These are phyloP conservation scores for Pneumocystis sp. DNA, from an alignment of 1,139 yeast genomes.

Conservation along the genomic window DNA sequence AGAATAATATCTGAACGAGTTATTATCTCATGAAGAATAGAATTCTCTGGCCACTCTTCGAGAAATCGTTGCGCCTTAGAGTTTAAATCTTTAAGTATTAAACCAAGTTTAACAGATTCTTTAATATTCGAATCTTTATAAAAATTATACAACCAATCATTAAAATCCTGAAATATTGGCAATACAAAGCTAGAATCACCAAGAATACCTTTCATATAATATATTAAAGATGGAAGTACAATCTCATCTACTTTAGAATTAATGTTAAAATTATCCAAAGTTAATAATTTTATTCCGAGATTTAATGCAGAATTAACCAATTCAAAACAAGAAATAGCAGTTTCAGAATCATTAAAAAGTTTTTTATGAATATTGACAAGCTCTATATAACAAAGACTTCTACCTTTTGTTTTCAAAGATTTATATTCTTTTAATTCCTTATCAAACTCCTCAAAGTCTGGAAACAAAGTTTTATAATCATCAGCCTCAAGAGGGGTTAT, in stretches of 20 bases:
- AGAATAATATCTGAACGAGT: constrained; percentile 57
- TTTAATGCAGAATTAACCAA: background rate
- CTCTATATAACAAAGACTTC: background rate
- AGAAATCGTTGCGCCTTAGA: constrained; percentile 36
- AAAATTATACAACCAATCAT: constrained; percentile 35
- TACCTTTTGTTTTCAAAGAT: background rate
- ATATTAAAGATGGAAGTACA: background rate
- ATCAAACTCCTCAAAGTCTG: background rate
- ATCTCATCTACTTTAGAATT: background rate
- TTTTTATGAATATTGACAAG: background rate
- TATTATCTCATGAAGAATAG: constrained; percentile 56
- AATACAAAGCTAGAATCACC: constrained; percentile 3
- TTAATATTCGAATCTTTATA: constrained; percentile 49
- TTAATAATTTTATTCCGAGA: background rate
- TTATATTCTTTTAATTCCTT: background rate
- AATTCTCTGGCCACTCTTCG: constrained; percentile 88
- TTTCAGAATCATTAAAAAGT: background rate
- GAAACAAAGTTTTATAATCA: constrained; percentile 1
- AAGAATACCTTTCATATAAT: constrained; percentile 1
- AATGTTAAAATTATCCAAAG: background rate
- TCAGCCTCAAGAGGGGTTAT: constrained; percentile 8
- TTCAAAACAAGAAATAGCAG: background rate
- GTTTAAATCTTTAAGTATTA: constrained; percentile 34
- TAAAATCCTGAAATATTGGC: constrained; percentile 4
- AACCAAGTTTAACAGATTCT: constrained; percentile 35